These are phyloP conservation scores for Carallia brachiata DNA, from an alignment of 345 rosid species.

Conservation along the genomic window DNA sequence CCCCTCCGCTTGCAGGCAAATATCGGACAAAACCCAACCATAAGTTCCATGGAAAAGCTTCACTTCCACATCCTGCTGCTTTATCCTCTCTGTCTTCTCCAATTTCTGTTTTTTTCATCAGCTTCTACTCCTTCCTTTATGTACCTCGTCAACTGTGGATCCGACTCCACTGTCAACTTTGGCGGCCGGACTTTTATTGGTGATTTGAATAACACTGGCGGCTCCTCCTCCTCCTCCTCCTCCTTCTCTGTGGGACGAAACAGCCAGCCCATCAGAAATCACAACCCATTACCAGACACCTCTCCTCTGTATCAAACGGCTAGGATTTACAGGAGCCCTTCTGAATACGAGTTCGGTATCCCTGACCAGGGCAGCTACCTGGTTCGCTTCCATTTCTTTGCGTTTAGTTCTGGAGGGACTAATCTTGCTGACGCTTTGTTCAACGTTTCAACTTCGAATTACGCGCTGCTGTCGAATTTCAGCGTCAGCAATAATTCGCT, in stretches of 20 bases:
- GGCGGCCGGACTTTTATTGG: conserved; percentile 16
- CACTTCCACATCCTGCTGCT: not conserved
- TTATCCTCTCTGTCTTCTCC: conserved; percentile 13
- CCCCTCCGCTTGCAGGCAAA: too few relatives aligned
- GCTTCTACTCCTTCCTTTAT: not conserved
- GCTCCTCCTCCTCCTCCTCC: not conserved
- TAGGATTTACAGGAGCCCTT: conserved; percentile 35
- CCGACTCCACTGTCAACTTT: conserved; percentile 5
- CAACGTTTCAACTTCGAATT: conserved; percentile 36
- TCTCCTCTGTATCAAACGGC: conserved; percentile 44
- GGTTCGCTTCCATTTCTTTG: conserved; percentile 46
- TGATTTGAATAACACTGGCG: conserved; percentile 5
- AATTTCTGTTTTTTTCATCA: not conserved
- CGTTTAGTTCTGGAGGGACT: conserved; percentile 12
- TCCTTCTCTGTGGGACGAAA: conserved; percentile 7
- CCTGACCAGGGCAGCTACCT: conserved; percentile 30
- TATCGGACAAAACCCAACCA: not conserved
- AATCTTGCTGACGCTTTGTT: conserved; percentile 39
- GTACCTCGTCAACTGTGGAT: conserved; percentile 37
- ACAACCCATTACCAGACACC: not conserved
- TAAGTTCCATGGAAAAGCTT: conserved; percentile 5
- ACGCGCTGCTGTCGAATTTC: conserved; percentile 30
- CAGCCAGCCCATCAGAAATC: conserved; percentile 2
- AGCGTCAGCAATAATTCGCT: conserved; percentile 14
- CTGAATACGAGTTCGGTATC: conserved; percentile 37